These are phyloP conservation scores for Ascomycota sp. DNA, from an alignment of 2,329 filamentous ascomycete species.

Conservation along the genomic window DNA sequence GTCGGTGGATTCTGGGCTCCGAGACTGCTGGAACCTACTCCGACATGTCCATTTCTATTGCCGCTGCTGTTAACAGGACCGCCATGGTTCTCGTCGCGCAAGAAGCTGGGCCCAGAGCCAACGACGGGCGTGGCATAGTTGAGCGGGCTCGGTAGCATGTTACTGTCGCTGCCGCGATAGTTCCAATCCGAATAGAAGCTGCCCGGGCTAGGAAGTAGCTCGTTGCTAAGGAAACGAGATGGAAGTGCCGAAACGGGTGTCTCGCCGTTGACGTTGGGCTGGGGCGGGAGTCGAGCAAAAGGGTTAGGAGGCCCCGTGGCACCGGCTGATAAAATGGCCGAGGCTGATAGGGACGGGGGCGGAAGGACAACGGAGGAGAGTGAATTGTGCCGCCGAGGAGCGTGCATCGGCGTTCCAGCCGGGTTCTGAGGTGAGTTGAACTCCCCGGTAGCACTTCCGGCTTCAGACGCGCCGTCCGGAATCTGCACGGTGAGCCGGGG, in stretches of 20 bases:
- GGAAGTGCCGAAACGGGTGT: conserved; percentile 87
- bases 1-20: conserved; percentile 2
- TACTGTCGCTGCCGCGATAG: conserved; percentile 50
- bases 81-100: conserved; percentile 32
- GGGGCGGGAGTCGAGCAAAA: conserved; percentile 72
- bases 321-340: conserved; percentile 70
- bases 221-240: conserved; percentile 73
- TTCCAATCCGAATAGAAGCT: conserved; percentile 89
- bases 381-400: conserved; percentile 28
- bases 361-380: conserved; percentile 62
- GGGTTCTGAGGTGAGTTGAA: conserved; percentile 44
- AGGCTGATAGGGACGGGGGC: conserved; percentile 78
- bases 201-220: conserved; percentile 74
- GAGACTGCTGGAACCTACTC: too few species aligned
- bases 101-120: conserved; percentile 39
- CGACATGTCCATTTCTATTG: too few species aligned
- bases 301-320: conserved; percentile 87
- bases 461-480: conserved; percentile 71
- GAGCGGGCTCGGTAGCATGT: conserved; percentile 77
- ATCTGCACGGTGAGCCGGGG: conserved; percentile 88
- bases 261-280: conserved; percentile 33
- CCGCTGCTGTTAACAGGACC: conserved; percentile 4
- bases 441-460: conserved; percentile 51
- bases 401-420: conserved; percentile 36
- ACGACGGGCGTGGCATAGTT: conserved; percentile 74